Evolutionary conservation across 2,329 filamentous ascomycete species (phyloP).

Genomic region (Berkeleyomyces basicola): DNA sequence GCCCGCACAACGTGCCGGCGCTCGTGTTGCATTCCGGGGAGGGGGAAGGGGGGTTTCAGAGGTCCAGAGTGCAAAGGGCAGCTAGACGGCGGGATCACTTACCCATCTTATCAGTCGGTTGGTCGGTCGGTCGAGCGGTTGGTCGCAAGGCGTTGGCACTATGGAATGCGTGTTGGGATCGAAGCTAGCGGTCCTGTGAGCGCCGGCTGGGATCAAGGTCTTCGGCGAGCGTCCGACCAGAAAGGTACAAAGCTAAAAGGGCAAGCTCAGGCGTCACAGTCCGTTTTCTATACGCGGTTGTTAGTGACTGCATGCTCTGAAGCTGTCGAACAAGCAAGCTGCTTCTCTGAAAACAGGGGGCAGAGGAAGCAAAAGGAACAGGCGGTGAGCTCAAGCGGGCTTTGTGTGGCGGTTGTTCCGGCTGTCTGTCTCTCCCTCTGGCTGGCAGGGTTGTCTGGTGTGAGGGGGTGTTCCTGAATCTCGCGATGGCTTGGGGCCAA

Average conservation of each 20-base stretch:
- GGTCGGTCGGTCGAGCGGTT: neutral
- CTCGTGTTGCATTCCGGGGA: neutral
- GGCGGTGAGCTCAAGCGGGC: neutral
- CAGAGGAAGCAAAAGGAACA: neutral
- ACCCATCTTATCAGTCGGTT: neutral
- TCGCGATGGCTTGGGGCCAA: neutral
- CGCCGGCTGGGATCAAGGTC: neutral
- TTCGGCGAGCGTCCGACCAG: no score
- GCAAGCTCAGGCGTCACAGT: neutral
- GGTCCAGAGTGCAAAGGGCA: neutral
- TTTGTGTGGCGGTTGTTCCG: neutral
- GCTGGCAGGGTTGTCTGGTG: neutral
- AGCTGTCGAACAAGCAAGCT: neutral
- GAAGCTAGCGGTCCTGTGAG: neutral
- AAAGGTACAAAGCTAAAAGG: no score
- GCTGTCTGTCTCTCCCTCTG: neutral
- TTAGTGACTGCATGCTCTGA: constrained; percentile 5
- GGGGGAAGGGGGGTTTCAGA: no score
- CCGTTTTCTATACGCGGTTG: constrained; percentile 1
- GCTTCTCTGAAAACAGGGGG: neutral
- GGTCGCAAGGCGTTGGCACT: neutral
- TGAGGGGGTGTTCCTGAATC: neutral
- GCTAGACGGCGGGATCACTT: neutral
- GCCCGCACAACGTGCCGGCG: neutral
- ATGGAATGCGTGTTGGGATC: neutral